Base-by-base conservation (phyloP, 441 rosid species). In the Aleurites moluccanus region DNA sequence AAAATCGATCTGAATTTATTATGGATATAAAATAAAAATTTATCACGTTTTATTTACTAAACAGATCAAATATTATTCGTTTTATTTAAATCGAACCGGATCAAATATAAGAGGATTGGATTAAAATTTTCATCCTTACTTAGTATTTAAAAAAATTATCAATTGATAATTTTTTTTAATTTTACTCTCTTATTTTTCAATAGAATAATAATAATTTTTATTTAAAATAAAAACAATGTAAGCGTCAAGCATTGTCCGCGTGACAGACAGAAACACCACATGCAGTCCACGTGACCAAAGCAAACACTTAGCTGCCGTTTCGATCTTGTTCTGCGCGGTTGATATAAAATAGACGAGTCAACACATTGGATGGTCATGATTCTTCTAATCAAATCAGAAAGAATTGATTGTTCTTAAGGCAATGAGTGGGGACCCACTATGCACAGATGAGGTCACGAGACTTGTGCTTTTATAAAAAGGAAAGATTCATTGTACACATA, bases 361-460 rank as follows among this genome's bases (percentile, higher is more conserved):
- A 57, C 25, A 3, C 2, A 75, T 6, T 8, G 23, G 15, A 75
- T 63, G 78, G 78, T 28, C 3, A 1, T 1, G 68, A 75, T 75
- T 60, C 25, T 2, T 38, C 2, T 23, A 16, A 45, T 44, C 35
- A 66, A 25, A 5, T 21, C 9, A 25, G 40, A 0, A 61, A 30
- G 25, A 47, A 57, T 57, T 27, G 60, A 62, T 49, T 10, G 23
- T 38, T 47, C 18, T 38, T 27, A 44, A 55, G 44, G 42, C 5
- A 20, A 30, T 33, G 52, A 53, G 21, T 49, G 73, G 38, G 73
- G 27, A 57, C 77, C 65, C 72, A 42, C 61, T 3, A 44, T 0
- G 47, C 1, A 6, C 49, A 47, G 53, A 60, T 75, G 73, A 49
- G 69, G 71, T 80, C 86, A 82, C 88, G 83, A 79, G 83, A 73